These are phyloP conservation scores for Miscanthus sacchariflorus DNA, from an alignment of 202 grass and related monocot species.

Conservation along the genomic window DNA sequence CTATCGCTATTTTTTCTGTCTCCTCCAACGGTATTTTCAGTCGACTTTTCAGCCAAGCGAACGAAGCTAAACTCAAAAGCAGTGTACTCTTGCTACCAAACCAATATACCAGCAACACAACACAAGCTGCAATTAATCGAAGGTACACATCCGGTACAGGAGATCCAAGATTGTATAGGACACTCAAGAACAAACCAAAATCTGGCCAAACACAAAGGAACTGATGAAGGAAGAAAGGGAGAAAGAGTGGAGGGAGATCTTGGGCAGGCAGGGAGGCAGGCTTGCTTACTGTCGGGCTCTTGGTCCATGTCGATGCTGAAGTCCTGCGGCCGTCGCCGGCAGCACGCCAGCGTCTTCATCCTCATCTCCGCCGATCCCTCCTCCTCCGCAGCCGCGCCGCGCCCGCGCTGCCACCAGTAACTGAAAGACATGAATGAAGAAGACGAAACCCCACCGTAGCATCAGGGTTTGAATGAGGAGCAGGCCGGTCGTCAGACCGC, in stretches of 20 bases:
- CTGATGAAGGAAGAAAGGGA: background rate
- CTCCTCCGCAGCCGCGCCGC: background rate
- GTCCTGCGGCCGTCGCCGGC: slow-evolving; percentile 92
- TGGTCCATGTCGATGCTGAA: slow-evolving; percentile 93
- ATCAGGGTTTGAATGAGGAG: slow-evolving; percentile 22
- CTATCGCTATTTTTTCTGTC: no score
- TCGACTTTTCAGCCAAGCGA: no score
- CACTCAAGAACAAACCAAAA: background rate
- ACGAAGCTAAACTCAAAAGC: no score
- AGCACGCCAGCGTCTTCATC: slow-evolving; percentile 92
- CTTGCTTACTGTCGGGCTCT: slow-evolving; percentile 76
- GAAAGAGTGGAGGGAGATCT: background rate
- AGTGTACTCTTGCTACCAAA: no score
- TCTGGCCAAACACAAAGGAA: no score
- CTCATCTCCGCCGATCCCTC: slow-evolving; percentile 23
- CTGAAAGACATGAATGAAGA: slow-evolving; percentile 21
- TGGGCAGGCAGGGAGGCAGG: no score
- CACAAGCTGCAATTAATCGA: background rate
- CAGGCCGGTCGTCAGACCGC: slow-evolving; percentile 17
- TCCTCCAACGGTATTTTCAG: no score
- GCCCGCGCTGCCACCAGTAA: background rate
- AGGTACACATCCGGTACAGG: background rate
- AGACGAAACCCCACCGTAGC: slow-evolving; percentile 23
- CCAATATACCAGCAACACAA: background rate
- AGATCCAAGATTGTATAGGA: background rate